Evolutionary conservation across 2,329 filamentous ascomycete genomes (phyloP), one percentile per base, ranked within the genome.

Genomic region (Alternaria ventricosa): DNA sequence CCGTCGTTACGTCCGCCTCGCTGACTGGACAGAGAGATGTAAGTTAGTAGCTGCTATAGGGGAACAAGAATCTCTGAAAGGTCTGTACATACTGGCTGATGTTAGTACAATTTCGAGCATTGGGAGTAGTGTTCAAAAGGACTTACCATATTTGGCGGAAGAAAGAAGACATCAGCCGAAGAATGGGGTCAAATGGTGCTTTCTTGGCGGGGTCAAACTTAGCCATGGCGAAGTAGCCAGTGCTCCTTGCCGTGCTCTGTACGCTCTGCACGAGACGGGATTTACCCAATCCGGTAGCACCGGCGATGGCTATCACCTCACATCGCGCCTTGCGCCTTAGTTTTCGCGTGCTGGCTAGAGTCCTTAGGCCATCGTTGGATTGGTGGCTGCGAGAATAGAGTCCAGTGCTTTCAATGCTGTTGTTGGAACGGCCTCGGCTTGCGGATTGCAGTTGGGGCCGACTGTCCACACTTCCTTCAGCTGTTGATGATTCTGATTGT

Each of bases 111-210:
- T 36, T 36, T 9, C 36, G n/a, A 18, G 5, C 15, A 13, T 23
- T n/a, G 49, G 20, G n/a, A 33, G 30, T 5, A n/a, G 18, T 23
- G 5, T 6, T 13, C 15, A 51, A 4, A 23, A 12, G 12, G 28
- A 41, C 49, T 51, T 36, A 51, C 49, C 49, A 90, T 7, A 90
- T 89, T 65, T 90, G 88, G 25, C 88, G 84, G 60, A 90, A 86
- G 18, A 90, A 78, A 41, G 86, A 88, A 7, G 86, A 86, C 79
- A 90, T 83, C n/a, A 88, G 81, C 64, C 84, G 85, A 18, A 89
- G 80, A 41, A 89, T 84, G 0, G 88, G 87, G 59, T 89, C 88
- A 66, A 89, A 90, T 0, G 88, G 88, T 6, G 87, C 83, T 57
- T 84, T 84, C 67, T 85, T 85, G 18, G 86, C 84, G 56, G 86